Conservation (phyloP, 108 stramenopile species). For the Licmophora abbreviata region DNA sequence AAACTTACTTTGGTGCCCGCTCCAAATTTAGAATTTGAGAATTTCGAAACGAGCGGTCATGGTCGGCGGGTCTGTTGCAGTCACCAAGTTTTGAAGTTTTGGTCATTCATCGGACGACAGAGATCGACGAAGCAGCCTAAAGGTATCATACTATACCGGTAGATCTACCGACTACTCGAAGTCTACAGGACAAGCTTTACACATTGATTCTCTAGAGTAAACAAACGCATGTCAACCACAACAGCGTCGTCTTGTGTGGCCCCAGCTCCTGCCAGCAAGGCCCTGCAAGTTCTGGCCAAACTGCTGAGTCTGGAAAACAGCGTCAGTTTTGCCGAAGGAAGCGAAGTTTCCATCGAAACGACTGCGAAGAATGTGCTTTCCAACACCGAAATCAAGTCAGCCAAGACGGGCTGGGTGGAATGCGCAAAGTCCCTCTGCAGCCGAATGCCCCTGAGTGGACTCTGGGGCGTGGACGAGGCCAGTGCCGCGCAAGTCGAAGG, state of each 20-base stretch:
- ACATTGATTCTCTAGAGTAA: no score
- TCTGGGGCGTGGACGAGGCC: slow-evolving; percentile 7
- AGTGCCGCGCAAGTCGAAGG: slow-evolving; percentile 11
- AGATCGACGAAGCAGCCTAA: no score
- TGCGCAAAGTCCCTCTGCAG: slow-evolving; percentile 21
- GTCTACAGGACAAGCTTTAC: no score
- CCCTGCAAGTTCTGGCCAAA: slow-evolving; percentile 20
- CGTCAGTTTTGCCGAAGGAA: slow-evolving; percentile 4
- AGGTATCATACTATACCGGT: no score
- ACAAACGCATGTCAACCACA: no score
- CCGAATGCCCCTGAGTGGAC: slow-evolving; percentile 16
- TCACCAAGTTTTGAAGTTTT: no score
- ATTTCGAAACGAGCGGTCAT: no score
- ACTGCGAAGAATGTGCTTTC: slow-evolving; percentile 18
- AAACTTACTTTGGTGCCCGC: no score
- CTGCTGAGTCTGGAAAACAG: slow-evolving; percentile 12
- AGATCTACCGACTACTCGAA: no score
- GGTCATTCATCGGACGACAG: no score
- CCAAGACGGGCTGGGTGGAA: slow-evolving; percentile 16
- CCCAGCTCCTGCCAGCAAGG: slow-evolving; percentile 14
- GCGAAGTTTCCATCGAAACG: slow-evolving; percentile 10
- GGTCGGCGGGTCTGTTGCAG: no score
- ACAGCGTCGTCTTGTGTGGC: slow-evolving; percentile 20
- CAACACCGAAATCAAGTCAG: slow-evolving; percentile 3
- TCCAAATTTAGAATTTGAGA: no score